A percentile compares a stretch with the other conserved stretches of the same genome.
These are phyloP conservation scores for Fraxinus ornus DNA, from an alignment of 305 asterid species.

Conservation along the genomic window DNA sequence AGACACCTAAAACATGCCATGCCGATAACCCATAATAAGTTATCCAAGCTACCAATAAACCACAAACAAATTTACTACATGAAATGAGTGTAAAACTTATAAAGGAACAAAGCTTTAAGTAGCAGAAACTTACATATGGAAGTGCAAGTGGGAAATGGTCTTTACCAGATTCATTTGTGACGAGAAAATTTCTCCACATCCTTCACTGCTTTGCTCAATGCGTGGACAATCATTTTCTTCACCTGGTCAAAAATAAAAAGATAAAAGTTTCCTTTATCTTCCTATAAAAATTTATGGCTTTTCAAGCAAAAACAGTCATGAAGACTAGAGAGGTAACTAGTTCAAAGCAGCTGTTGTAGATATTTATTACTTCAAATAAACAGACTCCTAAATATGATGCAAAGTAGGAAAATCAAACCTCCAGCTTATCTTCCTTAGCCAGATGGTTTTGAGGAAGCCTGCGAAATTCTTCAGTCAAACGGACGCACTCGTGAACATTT, in stretches of 20 bases:
- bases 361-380: background rate
- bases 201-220: slow-evolving; percentile 35
- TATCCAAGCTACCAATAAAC: background rate
- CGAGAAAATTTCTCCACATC: background rate
- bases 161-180: background rate
- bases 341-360: background rate
- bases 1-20: background rate
- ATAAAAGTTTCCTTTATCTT: background rate
- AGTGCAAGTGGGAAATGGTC: background rate
- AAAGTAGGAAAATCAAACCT: slow-evolving; percentile 33
- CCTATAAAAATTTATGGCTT: background rate
- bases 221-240: slow-evolving; percentile 47
- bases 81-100: background rate
- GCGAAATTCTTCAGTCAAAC: slow-evolving; percentile 55
- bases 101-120: background rate
- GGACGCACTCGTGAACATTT: slow-evolving; percentile 46
- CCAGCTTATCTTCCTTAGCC: slow-evolving; percentile 65
- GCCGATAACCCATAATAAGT: background rate
- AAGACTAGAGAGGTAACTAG: background rate
- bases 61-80: background rate
- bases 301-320: background rate
- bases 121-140: background rate
- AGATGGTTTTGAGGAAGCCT: slow-evolving; percentile 50
- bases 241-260: slow-evolving; percentile 28
- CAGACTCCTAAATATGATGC: background rate